These are phyloP conservation scores for Fusarium clavum DNA, from an alignment of 2,329 filamentous ascomycete genomes.

Conservation along the genomic window DNA sequence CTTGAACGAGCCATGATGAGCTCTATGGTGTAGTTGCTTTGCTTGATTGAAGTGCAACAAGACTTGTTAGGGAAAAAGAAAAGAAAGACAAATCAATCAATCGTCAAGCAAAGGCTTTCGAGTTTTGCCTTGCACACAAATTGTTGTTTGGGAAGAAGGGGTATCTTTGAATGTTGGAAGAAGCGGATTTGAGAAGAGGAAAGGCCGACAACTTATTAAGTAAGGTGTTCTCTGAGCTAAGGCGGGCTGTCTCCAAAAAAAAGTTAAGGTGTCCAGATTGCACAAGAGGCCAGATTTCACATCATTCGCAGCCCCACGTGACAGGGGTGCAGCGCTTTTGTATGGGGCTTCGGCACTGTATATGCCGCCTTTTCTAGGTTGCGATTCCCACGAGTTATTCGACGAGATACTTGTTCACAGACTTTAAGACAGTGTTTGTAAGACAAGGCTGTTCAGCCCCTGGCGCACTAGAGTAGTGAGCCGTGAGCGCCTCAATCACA, in stretches of 20 bases:
- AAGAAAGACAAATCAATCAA: slow-evolving; percentile 43
- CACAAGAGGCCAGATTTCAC: slow-evolving; percentile 64
- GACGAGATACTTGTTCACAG: slow-evolving; percentile 1
- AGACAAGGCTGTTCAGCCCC: slow-evolving; percentile 34
- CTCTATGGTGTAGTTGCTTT: slow-evolving; percentile 36
- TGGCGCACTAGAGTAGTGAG: slow-evolving; percentile 24
- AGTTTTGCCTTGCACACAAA: slow-evolving; percentile 46
- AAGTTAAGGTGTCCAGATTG: slow-evolving; percentile 60
- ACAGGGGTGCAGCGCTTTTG: slow-evolving; percentile 46
- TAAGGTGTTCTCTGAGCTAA: slow-evolving; percentile 12
- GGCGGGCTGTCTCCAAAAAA: slow-evolving; percentile 47
- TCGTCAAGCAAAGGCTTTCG: slow-evolving; percentile 38
- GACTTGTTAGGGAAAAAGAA: slow-evolving; percentile 37
- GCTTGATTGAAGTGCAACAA: slow-evolving; percentile 36
- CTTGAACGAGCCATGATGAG: slow-evolving; percentile 67
- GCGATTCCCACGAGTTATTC: neutral
- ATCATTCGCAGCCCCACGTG: slow-evolving; percentile 48
- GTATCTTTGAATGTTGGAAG: slow-evolving; percentile 49
- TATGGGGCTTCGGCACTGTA: slow-evolving; percentile 36
- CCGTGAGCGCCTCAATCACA: slow-evolving; percentile 22
- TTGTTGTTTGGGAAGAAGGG: slow-evolving; percentile 46
- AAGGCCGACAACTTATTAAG: slow-evolving; percentile 54
- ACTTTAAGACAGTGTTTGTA: slow-evolving; percentile 32
- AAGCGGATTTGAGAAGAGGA: slow-evolving; percentile 47
- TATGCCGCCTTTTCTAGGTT: slow-evolving; percentile 27